These are phyloP conservation scores for Eremothecium sinecaudum DNA, from an alignment of 1,139 yeast genomes.

Conservation along the genomic window DNA sequence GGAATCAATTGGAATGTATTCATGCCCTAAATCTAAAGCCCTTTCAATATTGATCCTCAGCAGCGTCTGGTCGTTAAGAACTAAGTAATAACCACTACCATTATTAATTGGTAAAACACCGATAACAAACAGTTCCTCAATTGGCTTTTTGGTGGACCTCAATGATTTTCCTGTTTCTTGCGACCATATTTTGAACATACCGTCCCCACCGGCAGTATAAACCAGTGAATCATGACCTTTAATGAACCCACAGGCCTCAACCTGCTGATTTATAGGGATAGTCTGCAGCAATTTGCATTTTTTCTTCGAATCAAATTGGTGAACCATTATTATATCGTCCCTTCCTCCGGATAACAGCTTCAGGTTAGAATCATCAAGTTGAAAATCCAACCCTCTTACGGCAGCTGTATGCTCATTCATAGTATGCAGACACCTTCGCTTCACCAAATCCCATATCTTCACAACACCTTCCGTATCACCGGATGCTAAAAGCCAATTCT, in stretches of 20 bases:
- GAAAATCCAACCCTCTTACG: conserved; percentile 75
- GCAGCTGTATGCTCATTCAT: conserved; percentile 74
- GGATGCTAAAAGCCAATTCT: conserved; percentile 70
- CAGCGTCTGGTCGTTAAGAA: conserved; percentile 79
- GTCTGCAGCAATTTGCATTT: conserved; percentile 53
- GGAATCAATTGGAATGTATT: conserved; percentile 38
- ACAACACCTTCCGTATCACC: conserved; percentile 84
- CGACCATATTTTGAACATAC: conserved; percentile 57
- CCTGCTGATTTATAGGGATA: conserved; percentile 62
- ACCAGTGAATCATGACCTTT: conserved; percentile 32
- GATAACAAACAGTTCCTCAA: conserved; percentile 60
- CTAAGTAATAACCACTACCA: conserved; percentile 33
- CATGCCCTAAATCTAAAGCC: conserved; percentile 24
- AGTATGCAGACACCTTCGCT: conserved; percentile 56
- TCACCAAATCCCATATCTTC: conserved; percentile 85
- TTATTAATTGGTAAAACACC: conserved; percentile 41
- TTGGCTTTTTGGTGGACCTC: conserved; percentile 43
- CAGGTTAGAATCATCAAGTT: conserved; percentile 28
- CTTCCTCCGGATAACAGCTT: conserved; percentile 76
- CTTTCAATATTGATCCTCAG: conserved; percentile 41
- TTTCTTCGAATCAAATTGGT: conserved; percentile 44
- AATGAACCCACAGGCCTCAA: conserved; percentile 74
- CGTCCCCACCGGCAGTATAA: conserved; percentile 78
- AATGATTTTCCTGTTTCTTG: conserved; percentile 33
- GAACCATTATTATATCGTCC: conserved; percentile 53